Evolutionary conservation across 306 rosid species (phyloP), one percentile per base, ranked within the genome.

Genomic region (Castanospermum australe): DNA sequence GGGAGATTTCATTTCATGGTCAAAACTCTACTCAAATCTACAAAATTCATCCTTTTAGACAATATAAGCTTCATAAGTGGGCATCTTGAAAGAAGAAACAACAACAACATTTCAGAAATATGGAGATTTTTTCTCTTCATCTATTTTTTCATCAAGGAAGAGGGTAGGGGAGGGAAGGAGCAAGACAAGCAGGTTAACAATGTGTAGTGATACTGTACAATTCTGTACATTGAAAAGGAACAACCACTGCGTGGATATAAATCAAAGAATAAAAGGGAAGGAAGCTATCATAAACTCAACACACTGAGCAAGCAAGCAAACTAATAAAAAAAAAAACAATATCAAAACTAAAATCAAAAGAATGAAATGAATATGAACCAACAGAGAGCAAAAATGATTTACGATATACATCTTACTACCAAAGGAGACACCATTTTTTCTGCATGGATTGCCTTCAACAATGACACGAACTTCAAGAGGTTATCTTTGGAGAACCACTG

Each of bases 381-480:
- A 62, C 82, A 84, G 44, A 32, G 24, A 67, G 79, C 70, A 41
- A 70, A 81, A 45, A 28, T 63, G 12, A 62, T 63, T 88, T 84
- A 91, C 21, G 84, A 83, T 62, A 73, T 60, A 76, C 85, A 86
- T 81, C 91, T 86, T 57, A 93, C 89, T 51, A 63, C 82, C 88
- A 93, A 84, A 24, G 88, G 87, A 41, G 90, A 81, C 25, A 15
- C 45, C 68, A 50, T 56, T 57, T 60, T 77, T 60, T 85, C 95
- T 9, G 81, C 89, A 67, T 86, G 92, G 79, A 95, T 90, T 63
- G 99, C 97, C 88, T 86, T 93, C 86, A 88, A 15, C 86, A 93
- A 78, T 9, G 92, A 87, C 79, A 91, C 87, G 18, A 95, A 95
- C 73, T 95, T 90, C 78, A 84, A 83, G 33, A 87, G 80, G 83